Conservation (phyloP, 2,329 filamentous ascomycete genomes). For the Fusarium goolgardi region DNA sequence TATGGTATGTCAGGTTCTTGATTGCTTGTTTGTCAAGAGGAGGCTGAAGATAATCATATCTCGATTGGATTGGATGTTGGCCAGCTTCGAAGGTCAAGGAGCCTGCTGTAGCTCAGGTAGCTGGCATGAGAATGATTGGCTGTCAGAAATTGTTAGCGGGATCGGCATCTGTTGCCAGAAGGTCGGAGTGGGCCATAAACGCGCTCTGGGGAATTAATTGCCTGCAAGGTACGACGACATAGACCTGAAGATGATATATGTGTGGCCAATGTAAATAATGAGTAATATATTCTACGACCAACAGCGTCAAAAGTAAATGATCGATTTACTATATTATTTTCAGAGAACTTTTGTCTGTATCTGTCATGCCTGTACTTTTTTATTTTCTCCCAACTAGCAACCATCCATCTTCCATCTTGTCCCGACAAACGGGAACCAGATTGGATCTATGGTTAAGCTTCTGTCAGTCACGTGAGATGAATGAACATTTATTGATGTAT, state of each 20-base stretch:
- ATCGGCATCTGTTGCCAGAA: conserved; percentile 17
- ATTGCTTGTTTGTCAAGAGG: conserved; percentile 15
- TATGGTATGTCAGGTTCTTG: neutral
- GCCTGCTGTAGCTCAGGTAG: conserved; percentile 18
- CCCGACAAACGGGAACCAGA: conserved; percentile 14
- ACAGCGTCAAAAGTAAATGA: too few relatives aligned
- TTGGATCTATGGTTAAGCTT: neutral
- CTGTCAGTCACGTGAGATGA: conserved; percentile 11
- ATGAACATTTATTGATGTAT: neutral
- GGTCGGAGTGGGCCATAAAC: conserved; percentile 16
- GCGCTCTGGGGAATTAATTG: conserved; percentile 23
- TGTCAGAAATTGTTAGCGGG: conserved; percentile 31
- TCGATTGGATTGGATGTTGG: conserved; percentile 14
- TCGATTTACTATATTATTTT: neutral
- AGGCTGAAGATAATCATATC: conserved; percentile 20
- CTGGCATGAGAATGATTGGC: conserved; percentile 31
- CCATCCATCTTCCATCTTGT: neutral
- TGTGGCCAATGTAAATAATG: too few relatives aligned
- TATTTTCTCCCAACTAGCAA: neutral
- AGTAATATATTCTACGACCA: too few relatives aligned
- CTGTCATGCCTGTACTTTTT: neutral
- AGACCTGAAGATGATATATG: neutral
- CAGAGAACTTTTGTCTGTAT: too few relatives aligned
- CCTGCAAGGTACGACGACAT: neutral
- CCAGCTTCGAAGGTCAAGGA: conserved; percentile 23